These are phyloP conservation scores for Emergomyces orientalis DNA, from an alignment of 2,329 filamentous ascomycete species.

Conservation along the genomic window DNA sequence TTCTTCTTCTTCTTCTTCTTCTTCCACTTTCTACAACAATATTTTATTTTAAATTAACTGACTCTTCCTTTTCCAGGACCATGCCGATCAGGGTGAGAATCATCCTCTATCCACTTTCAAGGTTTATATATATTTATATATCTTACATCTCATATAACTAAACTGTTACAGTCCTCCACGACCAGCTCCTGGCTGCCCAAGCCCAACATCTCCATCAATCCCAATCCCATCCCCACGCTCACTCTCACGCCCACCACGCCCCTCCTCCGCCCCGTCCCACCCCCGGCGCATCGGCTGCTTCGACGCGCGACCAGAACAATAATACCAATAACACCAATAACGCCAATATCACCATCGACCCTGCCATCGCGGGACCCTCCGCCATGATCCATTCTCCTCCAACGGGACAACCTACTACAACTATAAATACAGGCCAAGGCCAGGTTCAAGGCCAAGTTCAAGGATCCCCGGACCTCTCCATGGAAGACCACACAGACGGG, in stretches of 20 bases:
- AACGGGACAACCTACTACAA: background rate
- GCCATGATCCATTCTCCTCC: constrained; percentile 25
- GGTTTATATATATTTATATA: background rate
- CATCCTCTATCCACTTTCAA: background rate
- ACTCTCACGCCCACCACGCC: constrained; percentile 24
- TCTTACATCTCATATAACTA: background rate
- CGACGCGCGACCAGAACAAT: constrained; percentile 43
- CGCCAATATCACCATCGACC: constrained; percentile 38
- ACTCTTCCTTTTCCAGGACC: constrained; percentile 26
- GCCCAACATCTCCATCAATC: constrained; percentile 17
- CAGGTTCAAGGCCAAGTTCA: background rate
- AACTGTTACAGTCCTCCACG: constrained; percentile 46
- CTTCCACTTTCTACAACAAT: background rate
- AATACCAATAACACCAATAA: constrained; percentile 19
- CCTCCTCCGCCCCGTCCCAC: constrained; percentile 37
- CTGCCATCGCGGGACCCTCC: constrained; percentile 44
- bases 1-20: background rate
- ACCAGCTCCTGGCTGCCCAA: constrained; percentile 49
- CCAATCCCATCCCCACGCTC: constrained; percentile 9
- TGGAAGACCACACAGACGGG: constrained; percentile 36
- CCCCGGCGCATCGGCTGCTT: constrained; percentile 35
- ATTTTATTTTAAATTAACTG: constrained; percentile 11
- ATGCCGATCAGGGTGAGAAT: constrained; percentile 37
- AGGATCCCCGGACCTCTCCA: background rate
- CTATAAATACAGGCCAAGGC: background rate